A percentile compares a stretch with the other conserved stretches of the same genome.
These are phyloP conservation scores for Tulasnella sp. DNA, from an alignment of 768 basidiomycete species.

Conservation along the genomic window DNA sequence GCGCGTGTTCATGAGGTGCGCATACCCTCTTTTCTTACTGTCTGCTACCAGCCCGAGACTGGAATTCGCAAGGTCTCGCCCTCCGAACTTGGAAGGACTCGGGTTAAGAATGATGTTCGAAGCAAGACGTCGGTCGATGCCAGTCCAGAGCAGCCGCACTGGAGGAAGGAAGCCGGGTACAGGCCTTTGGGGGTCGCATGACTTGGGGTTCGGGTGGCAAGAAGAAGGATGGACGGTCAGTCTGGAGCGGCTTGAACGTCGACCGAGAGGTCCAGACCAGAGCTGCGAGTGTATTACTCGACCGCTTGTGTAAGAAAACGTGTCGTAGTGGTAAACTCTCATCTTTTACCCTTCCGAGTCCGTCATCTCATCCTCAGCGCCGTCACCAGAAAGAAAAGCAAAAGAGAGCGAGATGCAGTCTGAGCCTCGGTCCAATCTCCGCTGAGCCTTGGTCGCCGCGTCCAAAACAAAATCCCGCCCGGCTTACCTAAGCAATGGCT, in stretches of 20 bases:
- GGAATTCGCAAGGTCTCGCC: not conserved
- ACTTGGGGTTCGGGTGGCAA: not conserved
- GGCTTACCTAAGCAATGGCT: not conserved
- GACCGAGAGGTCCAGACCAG: not conserved
- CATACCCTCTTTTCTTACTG: not conserved
- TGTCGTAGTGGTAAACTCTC: not conserved
- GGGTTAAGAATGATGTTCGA: not conserved
- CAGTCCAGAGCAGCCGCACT: not conserved
- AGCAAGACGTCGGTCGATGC: not conserved
- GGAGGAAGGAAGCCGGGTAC: not conserved
- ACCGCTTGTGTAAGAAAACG: not conserved
- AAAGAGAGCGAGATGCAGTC: not conserved
- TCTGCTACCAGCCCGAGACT: not conserved
- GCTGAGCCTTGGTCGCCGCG: slow-evolving; percentile 12
- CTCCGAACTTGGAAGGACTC: not conserved
- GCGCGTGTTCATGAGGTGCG: not conserved
- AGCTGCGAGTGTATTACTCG: not conserved
- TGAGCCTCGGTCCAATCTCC: slow-evolving; percentile 13
- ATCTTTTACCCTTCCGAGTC: not conserved
- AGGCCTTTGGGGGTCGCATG: not conserved
- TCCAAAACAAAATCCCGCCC: not conserved
- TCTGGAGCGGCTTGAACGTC: not conserved
- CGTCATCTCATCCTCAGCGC: not conserved
- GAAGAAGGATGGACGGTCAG: not conserved
- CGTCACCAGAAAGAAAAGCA: not conserved